These are phyloP conservation scores for Glebionis coronaria DNA, from an alignment of 129 eudicot genomes.

Conservation along the genomic window DNA sequence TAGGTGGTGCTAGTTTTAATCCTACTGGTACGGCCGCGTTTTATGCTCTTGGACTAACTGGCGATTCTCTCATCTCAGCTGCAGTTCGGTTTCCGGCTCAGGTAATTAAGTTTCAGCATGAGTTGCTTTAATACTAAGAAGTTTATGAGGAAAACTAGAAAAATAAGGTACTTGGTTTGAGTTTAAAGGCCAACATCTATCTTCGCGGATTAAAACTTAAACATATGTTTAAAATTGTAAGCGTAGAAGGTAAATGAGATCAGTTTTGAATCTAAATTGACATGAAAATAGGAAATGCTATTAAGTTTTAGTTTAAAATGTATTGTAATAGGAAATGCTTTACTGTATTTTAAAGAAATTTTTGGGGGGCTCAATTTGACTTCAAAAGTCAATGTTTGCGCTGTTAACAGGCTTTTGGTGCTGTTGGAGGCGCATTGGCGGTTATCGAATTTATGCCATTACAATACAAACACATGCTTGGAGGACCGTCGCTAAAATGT, in stretches of 20 bases:
- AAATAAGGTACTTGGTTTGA: constrained; percentile 3
- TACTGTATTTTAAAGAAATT: not conserved
- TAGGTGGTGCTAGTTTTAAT: constrained; percentile 85
- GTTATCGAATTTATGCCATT: constrained; percentile 61
- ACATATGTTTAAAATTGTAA: too few relatives aligned
- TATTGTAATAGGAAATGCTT: too few relatives aligned
- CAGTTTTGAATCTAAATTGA: not conserved
- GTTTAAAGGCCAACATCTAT: not conserved
- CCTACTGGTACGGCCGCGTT: constrained; percentile 80
- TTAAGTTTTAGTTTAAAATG: too few relatives aligned
- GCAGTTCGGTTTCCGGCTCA: constrained; percentile 87
- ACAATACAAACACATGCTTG: constrained; percentile 64
- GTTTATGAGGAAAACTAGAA: not conserved
- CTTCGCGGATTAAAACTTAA: too few relatives aligned
- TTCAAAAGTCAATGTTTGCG: not conserved
- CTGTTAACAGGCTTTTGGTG: constrained; percentile 62
- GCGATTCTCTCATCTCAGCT: constrained; percentile 51
- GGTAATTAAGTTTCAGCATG: constrained; percentile 43
- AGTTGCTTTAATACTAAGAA: not conserved
- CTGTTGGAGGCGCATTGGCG: constrained; percentile 64
- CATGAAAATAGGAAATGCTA: too few relatives aligned
- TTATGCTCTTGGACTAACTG: constrained; percentile 59
- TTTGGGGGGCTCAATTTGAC: constrained; percentile 1
- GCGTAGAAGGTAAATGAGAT: too few relatives aligned
- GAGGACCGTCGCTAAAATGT: constrained; percentile 72